Evolutionary conservation across 2,329 filamentous ascomycete genomes (phyloP).

Genomic region (Clonostachys solani): DNA sequence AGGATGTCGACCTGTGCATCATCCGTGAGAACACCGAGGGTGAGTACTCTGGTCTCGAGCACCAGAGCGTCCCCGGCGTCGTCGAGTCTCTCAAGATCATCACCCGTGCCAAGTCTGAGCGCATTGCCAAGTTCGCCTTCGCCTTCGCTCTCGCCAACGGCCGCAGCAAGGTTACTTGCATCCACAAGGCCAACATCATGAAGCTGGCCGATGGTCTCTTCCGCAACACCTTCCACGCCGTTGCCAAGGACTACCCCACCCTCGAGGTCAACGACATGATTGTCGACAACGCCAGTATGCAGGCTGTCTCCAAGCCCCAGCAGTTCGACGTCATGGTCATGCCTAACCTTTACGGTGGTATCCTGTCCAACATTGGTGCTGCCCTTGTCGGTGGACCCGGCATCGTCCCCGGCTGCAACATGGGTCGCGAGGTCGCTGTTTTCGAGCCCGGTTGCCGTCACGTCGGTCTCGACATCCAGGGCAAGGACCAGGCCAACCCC

Average conservation of each 20-base stretch:
- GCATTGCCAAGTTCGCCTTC: constrained; percentile 98
- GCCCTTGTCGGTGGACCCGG: constrained; percentile 95
- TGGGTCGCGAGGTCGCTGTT: constrained; percentile 96
- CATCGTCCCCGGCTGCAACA: constrained; percentile 98
- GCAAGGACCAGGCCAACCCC: constrained; percentile 98
- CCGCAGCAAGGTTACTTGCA: constrained; percentile 98
- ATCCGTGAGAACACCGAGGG: constrained; percentile 99
- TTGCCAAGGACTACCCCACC: constrained; percentile 92
- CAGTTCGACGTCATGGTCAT: constrained; percentile 99
- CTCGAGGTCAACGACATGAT: constrained; percentile 99
- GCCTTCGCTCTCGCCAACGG: constrained; percentile 97
- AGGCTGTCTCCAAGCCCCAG: constrained; percentile 92
- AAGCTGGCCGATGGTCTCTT: constrained; percentile 98
- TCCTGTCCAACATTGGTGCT: constrained; percentile 97
- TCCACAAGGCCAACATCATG: constrained; percentile 99
- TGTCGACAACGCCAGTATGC: constrained; percentile 99
- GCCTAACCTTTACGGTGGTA: constrained; percentile 98
- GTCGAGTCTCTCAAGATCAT: constrained; percentile 99
- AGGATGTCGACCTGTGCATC: constrained; percentile 96
- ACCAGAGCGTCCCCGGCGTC: constrained; percentile 93
- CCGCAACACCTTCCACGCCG: constrained; percentile 92
- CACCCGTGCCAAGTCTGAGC: constrained; percentile 97
- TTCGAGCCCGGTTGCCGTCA: constrained; percentile 99
- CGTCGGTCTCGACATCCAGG: constrained; percentile 99
- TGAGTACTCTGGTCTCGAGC: constrained; percentile 98